phyloP scores from a whole-genome alignment of 805 yeast species.

The Candida multigemmis region DNA sequence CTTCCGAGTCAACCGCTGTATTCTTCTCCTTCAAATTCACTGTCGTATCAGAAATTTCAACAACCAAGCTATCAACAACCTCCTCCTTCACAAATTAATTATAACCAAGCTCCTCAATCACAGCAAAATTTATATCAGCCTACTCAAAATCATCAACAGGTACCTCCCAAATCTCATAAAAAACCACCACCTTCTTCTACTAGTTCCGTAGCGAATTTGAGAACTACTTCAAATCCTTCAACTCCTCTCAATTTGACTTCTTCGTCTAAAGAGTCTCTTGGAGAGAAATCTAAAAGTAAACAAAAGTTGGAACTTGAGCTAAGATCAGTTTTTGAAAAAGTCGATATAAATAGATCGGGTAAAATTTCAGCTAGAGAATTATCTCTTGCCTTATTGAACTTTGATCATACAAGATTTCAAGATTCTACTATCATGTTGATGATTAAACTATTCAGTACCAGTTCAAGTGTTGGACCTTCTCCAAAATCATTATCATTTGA shows the following conservation, averaged over 20 bases:
- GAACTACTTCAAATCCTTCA: constrained; percentile 3
- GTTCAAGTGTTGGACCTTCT: constrained; percentile 10
- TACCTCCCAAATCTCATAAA: constrained; percentile 6
- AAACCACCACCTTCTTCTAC: constrained; percentile 15
- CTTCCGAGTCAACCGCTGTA: too few species aligned
- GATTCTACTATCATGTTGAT: constrained; percentile 51
- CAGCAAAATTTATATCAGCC: neutral
- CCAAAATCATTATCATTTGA: constrained; percentile 29
- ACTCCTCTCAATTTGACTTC: constrained; percentile 1
- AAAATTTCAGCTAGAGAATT: constrained; percentile 48
- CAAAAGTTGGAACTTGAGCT: constrained; percentile 39
- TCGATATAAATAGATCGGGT: constrained; percentile 48
- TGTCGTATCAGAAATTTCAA: too few species aligned
- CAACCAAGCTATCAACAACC: too few species aligned
- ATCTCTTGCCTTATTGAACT: constrained; percentile 48
- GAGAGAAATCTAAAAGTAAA: constrained; percentile 17
- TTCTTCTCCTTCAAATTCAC: too few species aligned
- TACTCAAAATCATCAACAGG: constrained; percentile 2
- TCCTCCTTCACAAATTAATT: constrained; percentile 6
- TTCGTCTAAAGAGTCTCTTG: constrained; percentile 14
- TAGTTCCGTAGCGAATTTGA: too few species aligned
- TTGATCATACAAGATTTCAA: constrained; percentile 55
- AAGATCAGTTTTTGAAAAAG: constrained; percentile 42
- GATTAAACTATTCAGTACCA: constrained; percentile 49
- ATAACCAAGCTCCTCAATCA: constrained; percentile 3